Evolutionary conservation across 805 yeast genomes (phyloP).

Genomic region (Yamadazyma olivae): DNA sequence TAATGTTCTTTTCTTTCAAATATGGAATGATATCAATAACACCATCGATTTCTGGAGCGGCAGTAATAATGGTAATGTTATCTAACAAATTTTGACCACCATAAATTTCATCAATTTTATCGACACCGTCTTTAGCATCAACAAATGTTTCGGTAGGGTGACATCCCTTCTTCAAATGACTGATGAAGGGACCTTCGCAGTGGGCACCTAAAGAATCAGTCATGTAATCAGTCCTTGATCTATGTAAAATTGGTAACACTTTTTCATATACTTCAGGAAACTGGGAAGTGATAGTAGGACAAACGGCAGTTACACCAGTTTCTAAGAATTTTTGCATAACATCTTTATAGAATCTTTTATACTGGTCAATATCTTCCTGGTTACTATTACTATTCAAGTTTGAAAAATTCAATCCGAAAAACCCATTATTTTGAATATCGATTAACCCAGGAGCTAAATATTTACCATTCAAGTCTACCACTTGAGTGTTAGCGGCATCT

Average conservation of each 20-base stretch:
- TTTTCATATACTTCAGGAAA: constrained; percentile 47
- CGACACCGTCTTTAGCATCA: constrained; percentile 29
- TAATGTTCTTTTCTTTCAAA: constrained; percentile 28
- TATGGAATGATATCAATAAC: constrained; percentile 41
- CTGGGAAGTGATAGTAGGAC: constrained; percentile 57
- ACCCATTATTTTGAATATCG: constrained; percentile 58
- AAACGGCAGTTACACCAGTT: constrained; percentile 53
- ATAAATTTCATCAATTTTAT: constrained; percentile 31
- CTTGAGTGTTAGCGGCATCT: constrained; percentile 12
- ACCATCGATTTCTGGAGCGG: constrained; percentile 52
- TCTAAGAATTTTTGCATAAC: constrained; percentile 45
- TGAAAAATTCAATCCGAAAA: constrained; percentile 54
- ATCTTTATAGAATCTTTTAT: constrained; percentile 35
- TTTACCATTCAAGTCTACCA: constrained; percentile 45
- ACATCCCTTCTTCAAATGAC: constrained; percentile 47
- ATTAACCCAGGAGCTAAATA: constrained; percentile 54
- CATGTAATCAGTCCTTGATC: constrained; percentile 26
- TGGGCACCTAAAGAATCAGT: constrained; percentile 57
- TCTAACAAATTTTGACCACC: constrained; percentile 25
- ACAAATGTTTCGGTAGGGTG: constrained; percentile 47
- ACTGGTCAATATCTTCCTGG: constrained; percentile 28
- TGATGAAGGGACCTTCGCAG: constrained; percentile 58
- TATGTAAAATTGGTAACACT: constrained; percentile 43
- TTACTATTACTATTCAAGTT: constrained; percentile 26
- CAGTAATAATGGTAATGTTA: constrained; percentile 43